phyloP scores from a whole-genome alignment of 2,329 filamentous ascomycete genomes.

The Stemphylium vesicarium region DNA sequence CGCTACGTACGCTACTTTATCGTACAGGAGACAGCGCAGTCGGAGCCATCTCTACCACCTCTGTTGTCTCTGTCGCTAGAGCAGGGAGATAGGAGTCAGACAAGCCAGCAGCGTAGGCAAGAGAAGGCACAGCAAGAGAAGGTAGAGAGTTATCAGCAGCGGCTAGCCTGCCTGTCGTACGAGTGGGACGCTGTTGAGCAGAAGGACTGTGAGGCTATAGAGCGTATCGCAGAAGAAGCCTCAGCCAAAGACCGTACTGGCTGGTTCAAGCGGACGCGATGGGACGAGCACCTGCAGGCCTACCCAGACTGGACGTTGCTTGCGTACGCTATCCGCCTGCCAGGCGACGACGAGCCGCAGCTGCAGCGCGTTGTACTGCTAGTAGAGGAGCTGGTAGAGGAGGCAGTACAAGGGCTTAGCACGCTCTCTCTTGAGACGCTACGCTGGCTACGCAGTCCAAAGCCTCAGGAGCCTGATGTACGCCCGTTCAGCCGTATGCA shows the following conservation, averaged over 20 bases:
- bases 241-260: background rate
- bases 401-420: too few species aligned
- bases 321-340: too few species aligned
- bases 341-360: too few species aligned
- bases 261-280: constrained; percentile 7
- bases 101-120: constrained; percentile 39
- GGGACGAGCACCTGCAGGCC: too few species aligned
- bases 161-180: background rate
- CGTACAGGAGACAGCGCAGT: constrained; percentile 11
- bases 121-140: constrained; percentile 10
- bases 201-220: background rate
- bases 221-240: constrained; percentile 1
- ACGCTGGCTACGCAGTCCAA: constrained; percentile 1
- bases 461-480: background rate
- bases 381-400: too few species aligned
- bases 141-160: background rate
- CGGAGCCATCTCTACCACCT: too few species aligned
- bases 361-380: too few species aligned
- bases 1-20: too few species aligned
- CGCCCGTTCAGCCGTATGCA: background rate
- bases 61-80: too few species aligned
- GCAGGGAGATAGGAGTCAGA: too few species aligned
- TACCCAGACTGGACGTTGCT: too few species aligned
- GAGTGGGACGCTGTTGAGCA: background rate
- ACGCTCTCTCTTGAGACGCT: too few species aligned